Evolutionary conservation across 352 stramenopile species (phyloP).

Genomic region (Lagenidium giganteum): DNA sequence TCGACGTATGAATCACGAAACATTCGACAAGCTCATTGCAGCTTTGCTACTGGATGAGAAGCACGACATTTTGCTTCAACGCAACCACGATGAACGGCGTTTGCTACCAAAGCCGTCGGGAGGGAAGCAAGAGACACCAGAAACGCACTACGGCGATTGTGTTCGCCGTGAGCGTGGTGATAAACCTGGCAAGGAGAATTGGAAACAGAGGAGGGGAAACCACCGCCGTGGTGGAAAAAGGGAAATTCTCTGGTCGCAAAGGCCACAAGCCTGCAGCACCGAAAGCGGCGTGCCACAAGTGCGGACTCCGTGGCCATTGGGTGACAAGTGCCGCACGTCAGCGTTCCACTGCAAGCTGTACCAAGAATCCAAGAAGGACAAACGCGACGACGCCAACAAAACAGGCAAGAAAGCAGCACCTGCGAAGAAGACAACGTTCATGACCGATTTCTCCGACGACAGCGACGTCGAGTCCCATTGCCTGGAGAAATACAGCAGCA

Average conservation of each 20-base stretch:
- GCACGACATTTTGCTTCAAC: conserved; percentile 9
- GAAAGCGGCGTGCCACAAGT: not conserved
- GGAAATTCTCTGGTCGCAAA: not conserved
- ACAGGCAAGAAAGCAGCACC: too few species aligned
- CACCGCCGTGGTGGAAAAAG: not conserved
- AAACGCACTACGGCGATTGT: conserved; percentile 6
- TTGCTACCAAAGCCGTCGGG: not conserved
- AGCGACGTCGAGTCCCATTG: conserved; percentile 7
- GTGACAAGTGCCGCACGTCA: not conserved
- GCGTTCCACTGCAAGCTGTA: conserved; percentile 10
- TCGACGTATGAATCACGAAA: conserved; percentile 4
- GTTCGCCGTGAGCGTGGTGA: too few species aligned
- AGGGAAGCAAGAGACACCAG: not conserved
- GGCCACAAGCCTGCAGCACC: too few species aligned
- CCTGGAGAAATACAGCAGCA: conserved; percentile 4
- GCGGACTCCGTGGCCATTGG: conserved; percentile 5
- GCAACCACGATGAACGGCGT: conserved; percentile 10
- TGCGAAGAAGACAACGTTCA: conserved; percentile 10
- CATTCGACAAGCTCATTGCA: conserved; percentile 12
- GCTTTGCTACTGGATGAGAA: conserved; percentile 8
- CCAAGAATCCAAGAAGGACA: too few species aligned
- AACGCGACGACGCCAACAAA: too few species aligned
- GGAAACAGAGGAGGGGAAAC: not conserved
- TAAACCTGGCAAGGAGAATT: not conserved
- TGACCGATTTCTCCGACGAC: conserved; percentile 12